phyloP scores from a whole-genome alignment of 108 stramenopile genomes.

The Asterionellopsis glacialis region DNA sequence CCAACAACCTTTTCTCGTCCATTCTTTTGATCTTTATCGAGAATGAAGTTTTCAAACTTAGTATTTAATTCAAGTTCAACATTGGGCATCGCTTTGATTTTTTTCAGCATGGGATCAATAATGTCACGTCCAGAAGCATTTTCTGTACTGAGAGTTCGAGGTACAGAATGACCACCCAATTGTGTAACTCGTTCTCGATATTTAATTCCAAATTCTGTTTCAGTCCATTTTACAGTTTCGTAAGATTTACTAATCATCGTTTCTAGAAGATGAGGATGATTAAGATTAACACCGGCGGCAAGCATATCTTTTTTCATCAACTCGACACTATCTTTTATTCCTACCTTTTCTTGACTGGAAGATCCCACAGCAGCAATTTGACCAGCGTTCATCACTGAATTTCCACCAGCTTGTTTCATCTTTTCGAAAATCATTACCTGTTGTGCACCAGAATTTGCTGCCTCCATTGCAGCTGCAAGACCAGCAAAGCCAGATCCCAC shows the following conservation, averaged over 20 bases:
- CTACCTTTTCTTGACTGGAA: too few species aligned
- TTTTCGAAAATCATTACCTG: conserved; percentile 9
- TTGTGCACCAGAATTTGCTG: neutral
- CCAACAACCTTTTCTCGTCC: neutral
- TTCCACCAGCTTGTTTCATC: neutral
- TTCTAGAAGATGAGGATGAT: conserved; percentile 7
- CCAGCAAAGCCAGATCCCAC: conserved; percentile 11
- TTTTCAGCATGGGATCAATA: conserved; percentile 2
- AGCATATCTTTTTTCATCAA: too few species aligned
- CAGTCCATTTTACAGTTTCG: conserved; percentile 7
- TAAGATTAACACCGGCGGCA: conserved; percentile 9
- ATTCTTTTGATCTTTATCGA: neutral
- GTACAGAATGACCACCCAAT: conserved; percentile 7
- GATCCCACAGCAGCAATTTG: conserved; percentile 10
- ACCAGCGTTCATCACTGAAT: conserved; percentile 14
- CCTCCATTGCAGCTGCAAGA: conserved; percentile 10
- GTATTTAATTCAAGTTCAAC: conserved; percentile 1
- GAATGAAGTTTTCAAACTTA: neutral
- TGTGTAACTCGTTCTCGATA: conserved; percentile 13
- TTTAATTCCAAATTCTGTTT: conserved; percentile 5
- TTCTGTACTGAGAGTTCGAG: conserved; percentile 4
- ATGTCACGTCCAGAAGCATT: conserved; percentile 10
- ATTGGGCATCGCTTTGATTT: conserved; percentile 2
- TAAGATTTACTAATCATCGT: conserved; percentile 9
- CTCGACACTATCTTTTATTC: too few species aligned